Conservation (phyloP, 257 asterid species). For the Coffea eugenioides region DNA sequence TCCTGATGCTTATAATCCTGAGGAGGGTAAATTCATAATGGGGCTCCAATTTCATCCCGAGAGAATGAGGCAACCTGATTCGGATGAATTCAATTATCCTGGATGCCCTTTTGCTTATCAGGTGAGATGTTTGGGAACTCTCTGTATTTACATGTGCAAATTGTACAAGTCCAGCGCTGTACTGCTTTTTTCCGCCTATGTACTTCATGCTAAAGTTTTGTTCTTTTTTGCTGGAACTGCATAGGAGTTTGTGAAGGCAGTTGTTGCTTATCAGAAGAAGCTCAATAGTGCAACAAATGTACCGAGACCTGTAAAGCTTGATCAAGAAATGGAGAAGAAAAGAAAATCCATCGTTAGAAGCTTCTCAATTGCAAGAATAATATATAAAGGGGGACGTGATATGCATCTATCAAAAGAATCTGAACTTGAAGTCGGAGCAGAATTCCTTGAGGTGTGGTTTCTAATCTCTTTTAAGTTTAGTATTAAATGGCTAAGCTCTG, state of each 20-base stretch:
- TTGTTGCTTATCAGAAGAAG: slow-evolving; percentile 58
- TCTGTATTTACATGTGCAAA: too few species aligned
- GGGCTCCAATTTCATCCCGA: slow-evolving; percentile 96
- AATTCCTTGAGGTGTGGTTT: slow-evolving; percentile 63
- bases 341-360: slow-evolving; percentile 44
- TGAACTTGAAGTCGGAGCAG: slow-evolving; percentile 68
- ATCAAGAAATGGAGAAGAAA: slow-evolving; percentile 49
- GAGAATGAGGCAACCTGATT: slow-evolving; percentile 58
- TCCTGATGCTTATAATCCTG: slow-evolving; percentile 73
- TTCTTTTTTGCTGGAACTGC: background rate
- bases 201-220: background rate
- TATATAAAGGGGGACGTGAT: slow-evolving; percentile 30
- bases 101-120: slow-evolving; percentile 74
- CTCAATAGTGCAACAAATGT: slow-evolving; percentile 28
- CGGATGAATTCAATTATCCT: slow-evolving; percentile 71
- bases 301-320: slow-evolving; percentile 30
- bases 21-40: slow-evolving; percentile 84
- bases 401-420: slow-evolving; percentile 21
- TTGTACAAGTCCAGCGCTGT: too few species aligned
- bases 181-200: too few species aligned
- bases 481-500: background rate
- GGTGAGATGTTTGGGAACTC: slow-evolving; percentile 25
- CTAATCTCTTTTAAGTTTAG: background rate
- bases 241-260: slow-evolving; percentile 73
- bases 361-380: slow-evolving; percentile 55